Evolutionary conservation across 306 rosid genomes (phyloP).

Genomic region (Quercus wislizeni): DNA sequence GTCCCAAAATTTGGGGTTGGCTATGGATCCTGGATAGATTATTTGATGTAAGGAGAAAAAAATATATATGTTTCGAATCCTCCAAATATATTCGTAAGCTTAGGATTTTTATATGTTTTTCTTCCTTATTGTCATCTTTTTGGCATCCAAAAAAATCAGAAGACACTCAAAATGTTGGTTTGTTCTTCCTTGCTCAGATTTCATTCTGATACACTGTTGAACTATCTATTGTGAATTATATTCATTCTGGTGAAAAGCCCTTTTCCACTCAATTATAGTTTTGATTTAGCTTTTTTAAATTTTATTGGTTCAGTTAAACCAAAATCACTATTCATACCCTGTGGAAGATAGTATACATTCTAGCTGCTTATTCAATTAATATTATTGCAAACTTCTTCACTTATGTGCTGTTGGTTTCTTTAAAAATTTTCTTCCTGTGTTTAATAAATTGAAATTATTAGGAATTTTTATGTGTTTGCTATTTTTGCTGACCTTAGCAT

Average conservation of each 20-base stretch:
- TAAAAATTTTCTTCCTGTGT: neutral
- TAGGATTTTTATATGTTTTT: neutral
- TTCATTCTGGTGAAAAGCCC: neutral
- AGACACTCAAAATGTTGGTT: neutral
- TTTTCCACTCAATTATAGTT: neutral
- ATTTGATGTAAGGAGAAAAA: neutral
- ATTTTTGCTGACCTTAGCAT: constrained; percentile 22
- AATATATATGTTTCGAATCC: neutral
- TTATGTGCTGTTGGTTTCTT: neutral
- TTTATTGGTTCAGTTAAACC: neutral
- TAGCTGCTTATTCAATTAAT: neutral
- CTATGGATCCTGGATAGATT: neutral
- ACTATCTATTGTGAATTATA: neutral
- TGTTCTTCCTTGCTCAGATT: neutral
- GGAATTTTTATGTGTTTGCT: neutral
- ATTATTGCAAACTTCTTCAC: neutral
- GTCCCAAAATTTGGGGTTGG: too few relatives aligned
- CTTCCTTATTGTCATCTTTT: neutral
- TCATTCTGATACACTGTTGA: neutral
- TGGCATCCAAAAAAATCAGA: neutral
- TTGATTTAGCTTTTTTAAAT: too few relatives aligned
- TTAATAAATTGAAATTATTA: neutral
- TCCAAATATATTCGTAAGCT: neutral
- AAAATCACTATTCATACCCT: neutral
- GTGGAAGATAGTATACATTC: neutral